Conservation (phyloP, 306 rosid genomes). For the Cucumis hystrix region DNA sequence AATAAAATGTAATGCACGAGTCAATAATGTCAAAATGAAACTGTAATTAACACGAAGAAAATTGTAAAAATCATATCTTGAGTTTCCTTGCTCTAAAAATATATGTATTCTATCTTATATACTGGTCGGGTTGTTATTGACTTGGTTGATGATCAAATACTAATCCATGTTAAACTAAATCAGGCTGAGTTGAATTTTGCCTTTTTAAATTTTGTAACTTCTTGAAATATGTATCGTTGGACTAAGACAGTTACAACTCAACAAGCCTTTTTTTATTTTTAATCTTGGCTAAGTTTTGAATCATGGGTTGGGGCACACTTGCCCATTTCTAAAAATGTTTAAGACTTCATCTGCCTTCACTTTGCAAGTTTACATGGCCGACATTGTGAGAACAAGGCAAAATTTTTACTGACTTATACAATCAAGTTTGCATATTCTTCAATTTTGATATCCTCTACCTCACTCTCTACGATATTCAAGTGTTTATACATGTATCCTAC, state of each 20-base stretch:
- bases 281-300: not conserved
- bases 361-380: not conserved
- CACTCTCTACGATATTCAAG: not conserved
- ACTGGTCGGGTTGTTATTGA: not conserved
- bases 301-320: not conserved
- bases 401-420: not conserved
- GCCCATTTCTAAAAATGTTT: not conserved
- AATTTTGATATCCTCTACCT: not conserved
- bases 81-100: not conserved
- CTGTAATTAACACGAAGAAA: not conserved
- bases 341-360: not conserved
- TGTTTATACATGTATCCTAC: constrained; percentile 4
- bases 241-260: not conserved
- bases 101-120: not conserved
- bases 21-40: not conserved
- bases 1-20: not conserved
- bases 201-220: not conserved
- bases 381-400: not conserved
- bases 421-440: not conserved
- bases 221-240: not conserved
- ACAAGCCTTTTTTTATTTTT: not conserved
- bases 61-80: not conserved
- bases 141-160: not conserved
- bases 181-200: not conserved
- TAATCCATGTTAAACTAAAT: not conserved